Percentiles rank a stretch among this genome's conserved stretches.
Conservation (phyloP, 2,329 filamentous ascomycete species). For the Alternaria alternata region DNA sequence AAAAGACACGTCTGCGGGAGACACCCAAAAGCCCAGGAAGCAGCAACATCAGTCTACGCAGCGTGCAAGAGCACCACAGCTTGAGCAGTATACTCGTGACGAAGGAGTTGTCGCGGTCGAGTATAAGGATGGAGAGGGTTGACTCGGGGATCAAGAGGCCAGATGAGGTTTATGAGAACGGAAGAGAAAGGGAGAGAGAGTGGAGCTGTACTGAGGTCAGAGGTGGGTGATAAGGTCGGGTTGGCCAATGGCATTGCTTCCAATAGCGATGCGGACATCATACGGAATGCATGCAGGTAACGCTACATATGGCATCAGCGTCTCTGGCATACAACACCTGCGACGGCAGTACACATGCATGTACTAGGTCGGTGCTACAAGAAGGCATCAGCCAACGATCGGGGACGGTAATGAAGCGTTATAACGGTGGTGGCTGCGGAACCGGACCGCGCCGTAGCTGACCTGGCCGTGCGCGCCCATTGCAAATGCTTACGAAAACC, state of each 20-base stretch:
- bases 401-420: neutral
- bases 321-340: neutral
- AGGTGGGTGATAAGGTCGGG: constrained; percentile 21
- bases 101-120: constrained; percentile 30
- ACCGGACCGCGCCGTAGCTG: neutral
- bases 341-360: neutral
- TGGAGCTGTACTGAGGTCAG: constrained; percentile 31
- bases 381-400: neutral
- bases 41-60: constrained; percentile 19
- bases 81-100: constrained; percentile 34
- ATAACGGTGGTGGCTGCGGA: neutral
- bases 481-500: neutral
- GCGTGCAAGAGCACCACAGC: constrained; percentile 28
- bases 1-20: constrained; percentile 29
- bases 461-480: neutral
- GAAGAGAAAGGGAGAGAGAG: constrained; percentile 15
- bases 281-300: neutral
- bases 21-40: constrained; percentile 18
- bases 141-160: constrained; percentile 16
- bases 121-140: constrained; percentile 27
- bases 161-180: constrained; percentile 18
- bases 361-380: neutral
- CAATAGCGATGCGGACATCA: neutral
- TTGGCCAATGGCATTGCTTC: neutral
- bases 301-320: neutral